Conservation (phyloP, 2,329 filamentous ascomycete species). For the Alternaria arborescens region DNA sequence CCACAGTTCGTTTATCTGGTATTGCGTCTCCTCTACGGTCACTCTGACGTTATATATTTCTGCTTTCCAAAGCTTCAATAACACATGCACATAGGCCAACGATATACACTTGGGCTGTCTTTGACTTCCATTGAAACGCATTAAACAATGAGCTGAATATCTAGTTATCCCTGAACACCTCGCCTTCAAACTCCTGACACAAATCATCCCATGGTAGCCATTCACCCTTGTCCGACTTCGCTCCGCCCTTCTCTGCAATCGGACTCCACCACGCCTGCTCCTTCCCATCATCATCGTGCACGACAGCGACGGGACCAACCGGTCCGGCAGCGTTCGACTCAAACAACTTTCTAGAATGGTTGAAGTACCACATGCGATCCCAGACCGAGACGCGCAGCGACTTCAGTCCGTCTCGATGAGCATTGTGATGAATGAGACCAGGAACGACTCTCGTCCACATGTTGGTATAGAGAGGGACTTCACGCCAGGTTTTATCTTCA, state of each 20-base stretch:
- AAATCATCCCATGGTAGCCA: constrained; percentile 2
- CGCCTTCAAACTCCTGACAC: not conserved
- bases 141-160: not conserved
- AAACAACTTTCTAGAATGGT: not conserved
- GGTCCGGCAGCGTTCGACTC: not conserved
- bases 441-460: not conserved
- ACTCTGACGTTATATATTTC: not conserved
- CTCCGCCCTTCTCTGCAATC: constrained; percentile 7
- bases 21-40: not conserved
- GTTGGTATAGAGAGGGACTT: too few relatives aligned
- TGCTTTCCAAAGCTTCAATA: not conserved
- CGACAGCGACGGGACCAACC: not conserved
- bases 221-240: not conserved
- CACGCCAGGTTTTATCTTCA: too few relatives aligned
- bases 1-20: too few relatives aligned
- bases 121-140: not conserved
- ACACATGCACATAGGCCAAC: not conserved
- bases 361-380: constrained; percentile 10
- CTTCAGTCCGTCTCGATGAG: constrained; percentile 2
- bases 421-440: constrained; percentile 4
- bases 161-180: constrained; percentile 3
- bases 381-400: not conserved
- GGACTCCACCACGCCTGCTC: constrained; percentile 11
- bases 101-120: not conserved
- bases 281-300: not conserved